Evolutionary conservation across 345 rosid genomes (phyloP).

Genomic region (Limnanthes douglasii): DNA sequence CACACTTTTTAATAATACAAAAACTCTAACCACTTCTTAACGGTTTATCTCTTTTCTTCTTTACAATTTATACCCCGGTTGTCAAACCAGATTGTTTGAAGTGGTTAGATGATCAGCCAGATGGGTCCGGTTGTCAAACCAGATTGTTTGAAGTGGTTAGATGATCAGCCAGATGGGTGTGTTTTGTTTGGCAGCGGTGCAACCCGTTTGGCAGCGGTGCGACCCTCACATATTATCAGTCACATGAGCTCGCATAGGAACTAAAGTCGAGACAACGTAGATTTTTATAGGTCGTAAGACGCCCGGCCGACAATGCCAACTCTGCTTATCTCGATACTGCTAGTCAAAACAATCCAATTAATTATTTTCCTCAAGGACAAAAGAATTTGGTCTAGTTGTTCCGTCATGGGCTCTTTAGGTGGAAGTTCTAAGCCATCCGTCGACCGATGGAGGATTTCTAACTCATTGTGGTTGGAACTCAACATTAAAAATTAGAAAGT

Average conservation of each 20-base stretch:
- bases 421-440: slow-evolving; percentile 10
- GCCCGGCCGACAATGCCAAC: slow-evolving; percentile 4
- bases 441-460: slow-evolving; percentile 8
- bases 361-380: slow-evolving; percentile 10
- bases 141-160: slow-evolving; percentile 30
- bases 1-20: too few relatives aligned
- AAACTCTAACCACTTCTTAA: too few relatives aligned
- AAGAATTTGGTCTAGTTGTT: slow-evolving; percentile 9
- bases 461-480: slow-evolving; percentile 20
- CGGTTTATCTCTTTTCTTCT: too few relatives aligned
- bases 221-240: slow-evolving; percentile 20
- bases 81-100: slow-evolving; percentile 9
- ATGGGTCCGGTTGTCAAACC: slow-evolving; percentile 23
- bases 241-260: slow-evolving; percentile 12
- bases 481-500: slow-evolving; percentile 10
- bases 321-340: slow-evolving; percentile 8
- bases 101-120: slow-evolving; percentile 40
- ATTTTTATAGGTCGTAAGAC: slow-evolving; percentile 11
- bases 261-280: slow-evolving; percentile 2
- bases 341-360: slow-evolving; percentile 7
- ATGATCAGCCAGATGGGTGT: slow-evolving; percentile 27
- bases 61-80: too few relatives aligned
- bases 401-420: slow-evolving; percentile 11
- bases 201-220: too few relatives aligned
- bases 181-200: slow-evolving; percentile 70